These are phyloP conservation scores for Austroboletus festivus DNA, from an alignment of 768 basidiomycete genomes.

Conservation along the genomic window DNA sequence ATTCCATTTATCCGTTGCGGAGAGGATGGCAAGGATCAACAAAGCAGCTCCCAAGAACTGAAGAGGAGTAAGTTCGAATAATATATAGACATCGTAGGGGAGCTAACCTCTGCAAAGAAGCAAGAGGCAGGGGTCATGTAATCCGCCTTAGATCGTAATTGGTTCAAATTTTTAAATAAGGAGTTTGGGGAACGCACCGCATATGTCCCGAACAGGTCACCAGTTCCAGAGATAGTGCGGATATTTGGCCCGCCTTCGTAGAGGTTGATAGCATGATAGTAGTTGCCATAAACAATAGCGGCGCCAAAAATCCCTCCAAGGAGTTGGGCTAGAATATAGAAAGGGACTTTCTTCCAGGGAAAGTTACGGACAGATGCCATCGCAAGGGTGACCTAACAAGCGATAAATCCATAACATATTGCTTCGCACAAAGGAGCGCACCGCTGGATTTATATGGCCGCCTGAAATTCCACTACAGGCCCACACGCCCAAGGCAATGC, in stretches of 20 bases:
- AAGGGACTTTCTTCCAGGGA: constrained; percentile 79
- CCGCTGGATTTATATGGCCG: constrained; percentile 74
- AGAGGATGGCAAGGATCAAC: constrained; percentile 52
- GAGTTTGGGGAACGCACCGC: constrained; percentile 38
- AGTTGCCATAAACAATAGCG: constrained; percentile 58
- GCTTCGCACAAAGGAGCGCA: constrained; percentile 27
- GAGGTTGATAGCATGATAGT: constrained; percentile 63
- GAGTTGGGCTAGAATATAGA: constrained; percentile 62
- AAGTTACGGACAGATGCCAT: constrained; percentile 69
- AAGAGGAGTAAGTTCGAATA: neutral
- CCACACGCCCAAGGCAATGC: constrained; percentile 68
- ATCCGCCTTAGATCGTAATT: constrained; percentile 28
- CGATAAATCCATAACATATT: neutral
- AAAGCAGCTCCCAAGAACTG: constrained; percentile 57
- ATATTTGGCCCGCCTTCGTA: constrained; percentile 54
- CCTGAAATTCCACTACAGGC: constrained; percentile 64
- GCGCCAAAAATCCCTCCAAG: constrained; percentile 60
- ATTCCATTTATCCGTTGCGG: constrained; percentile 52
- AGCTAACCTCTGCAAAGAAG: constrained; percentile 45
- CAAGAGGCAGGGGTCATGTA: constrained; percentile 43
- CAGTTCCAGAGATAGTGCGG: constrained; percentile 58
- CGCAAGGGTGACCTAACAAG: constrained; percentile 59
- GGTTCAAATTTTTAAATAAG: constrained; percentile 1
- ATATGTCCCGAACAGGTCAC: constrained; percentile 57
- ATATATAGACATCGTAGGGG: no score